A percentile compares a stretch with the other conserved stretches of the same genome.
phyloP scores from a whole-genome alignment of 805 yeast genomes.

The Kodamaea jinghongensis region DNA sequence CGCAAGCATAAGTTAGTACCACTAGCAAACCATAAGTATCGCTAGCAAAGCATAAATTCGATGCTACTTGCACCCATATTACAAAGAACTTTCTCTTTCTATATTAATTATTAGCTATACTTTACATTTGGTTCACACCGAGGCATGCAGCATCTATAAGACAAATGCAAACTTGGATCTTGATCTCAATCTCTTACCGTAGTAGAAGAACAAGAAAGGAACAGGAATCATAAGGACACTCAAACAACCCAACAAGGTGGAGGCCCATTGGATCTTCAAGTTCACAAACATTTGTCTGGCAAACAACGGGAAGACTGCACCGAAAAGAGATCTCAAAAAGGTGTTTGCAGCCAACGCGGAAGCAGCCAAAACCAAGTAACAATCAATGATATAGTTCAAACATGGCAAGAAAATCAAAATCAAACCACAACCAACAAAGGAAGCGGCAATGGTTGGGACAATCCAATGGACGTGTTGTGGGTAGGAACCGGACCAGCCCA shows the following conservation, averaged over 20 bases:
- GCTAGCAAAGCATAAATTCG: no score
- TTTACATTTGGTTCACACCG: no score
- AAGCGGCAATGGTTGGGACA: conserved; percentile 51
- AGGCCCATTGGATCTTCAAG: conserved; percentile 54
- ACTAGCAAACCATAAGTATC: no score
- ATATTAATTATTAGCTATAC: no score
- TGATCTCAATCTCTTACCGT: conserved; percentile 34
- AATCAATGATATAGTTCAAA: conserved; percentile 59
- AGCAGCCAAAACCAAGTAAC: conserved; percentile 57
- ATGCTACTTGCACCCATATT: no score
- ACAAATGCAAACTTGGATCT: conserved; percentile 16
- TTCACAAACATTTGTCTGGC: conserved; percentile 50
- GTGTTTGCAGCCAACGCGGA: conserved; percentile 66
- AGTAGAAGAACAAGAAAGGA: conserved; percentile 52
- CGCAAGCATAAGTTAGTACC: no score
- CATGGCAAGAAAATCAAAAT: conserved; percentile 58
- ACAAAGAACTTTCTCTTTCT: no score
- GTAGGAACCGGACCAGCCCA: conserved; percentile 84
- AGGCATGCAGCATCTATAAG: conserved; percentile 7
- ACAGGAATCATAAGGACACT: conserved; percentile 52
- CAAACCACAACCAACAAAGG: conserved; percentile 44
- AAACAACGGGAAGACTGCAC: conserved; percentile 61
- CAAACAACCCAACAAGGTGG: conserved; percentile 51
- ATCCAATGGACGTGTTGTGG: conserved; percentile 75
- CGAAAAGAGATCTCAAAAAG: conserved; percentile 55